A percentile compares a stretch with the other conserved stretches of the same genome.
Evolutionary conservation across 164 flowering plant genomes (phyloP).

Genomic region (Euptelea pleiosperma): DNA sequence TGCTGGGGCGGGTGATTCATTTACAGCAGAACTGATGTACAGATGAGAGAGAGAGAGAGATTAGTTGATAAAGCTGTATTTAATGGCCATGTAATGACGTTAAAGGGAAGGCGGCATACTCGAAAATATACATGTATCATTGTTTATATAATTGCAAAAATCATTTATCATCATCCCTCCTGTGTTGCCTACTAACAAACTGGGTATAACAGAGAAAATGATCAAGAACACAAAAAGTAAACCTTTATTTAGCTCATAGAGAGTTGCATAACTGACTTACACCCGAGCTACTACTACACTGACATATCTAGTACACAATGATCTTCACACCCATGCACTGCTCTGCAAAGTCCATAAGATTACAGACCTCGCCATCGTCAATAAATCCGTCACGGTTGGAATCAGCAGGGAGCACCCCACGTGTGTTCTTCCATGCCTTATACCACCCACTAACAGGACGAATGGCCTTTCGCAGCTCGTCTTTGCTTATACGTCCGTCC

Average conservation of each 20-base stretch:
- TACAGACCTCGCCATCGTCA: slow-evolving; percentile 16
- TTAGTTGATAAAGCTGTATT: slow-evolving; percentile 6
- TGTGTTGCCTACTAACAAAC: not conserved
- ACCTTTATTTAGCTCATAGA: no score
- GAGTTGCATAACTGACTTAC: not conserved
- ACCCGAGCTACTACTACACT: not conserved
- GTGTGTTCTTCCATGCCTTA: slow-evolving; percentile 3
- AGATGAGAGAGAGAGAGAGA: slow-evolving; percentile 4
- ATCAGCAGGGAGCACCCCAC: slow-evolving; percentile 14
- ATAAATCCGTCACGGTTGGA: slow-evolving; percentile 18
- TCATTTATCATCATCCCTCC: not conserved
- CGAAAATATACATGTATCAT: slow-evolving; percentile 2
- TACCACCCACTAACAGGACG: slow-evolving; percentile 13
- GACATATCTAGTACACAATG: not conserved
- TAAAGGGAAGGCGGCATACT: not conserved
- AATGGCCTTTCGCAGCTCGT: slow-evolving; percentile 22
- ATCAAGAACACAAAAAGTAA: no score
- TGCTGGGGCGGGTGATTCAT: not conserved
- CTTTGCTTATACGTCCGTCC: slow-evolving; percentile 23
- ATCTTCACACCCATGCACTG: slow-evolving; percentile 16
- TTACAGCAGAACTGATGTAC: slow-evolving; percentile 4
- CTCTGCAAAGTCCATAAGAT: slow-evolving; percentile 18
- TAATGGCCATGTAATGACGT: not conserved
- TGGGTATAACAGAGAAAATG: not conserved
- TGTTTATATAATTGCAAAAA: slow-evolving; percentile 2